Evolutionary conservation across 2,329 filamentous ascomycete genomes (phyloP).

Genomic region (Apiospora sp.): DNA sequence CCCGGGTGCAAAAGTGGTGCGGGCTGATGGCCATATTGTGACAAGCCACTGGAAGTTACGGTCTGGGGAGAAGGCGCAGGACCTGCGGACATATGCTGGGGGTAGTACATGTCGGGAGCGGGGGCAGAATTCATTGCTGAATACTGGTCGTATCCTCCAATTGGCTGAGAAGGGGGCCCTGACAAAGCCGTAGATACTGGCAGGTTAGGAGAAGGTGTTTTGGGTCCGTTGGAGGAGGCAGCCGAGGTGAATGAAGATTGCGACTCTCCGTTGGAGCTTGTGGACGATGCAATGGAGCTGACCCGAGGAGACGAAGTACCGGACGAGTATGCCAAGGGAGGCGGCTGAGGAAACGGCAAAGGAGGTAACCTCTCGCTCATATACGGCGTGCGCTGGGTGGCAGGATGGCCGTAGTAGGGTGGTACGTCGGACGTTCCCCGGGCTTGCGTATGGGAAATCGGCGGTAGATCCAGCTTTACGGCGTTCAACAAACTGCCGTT

Average conservation of each 20-base stretch:
- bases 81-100: constrained; percentile 78
- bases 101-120: constrained; percentile 85
- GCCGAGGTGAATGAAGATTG: constrained; percentile 63
- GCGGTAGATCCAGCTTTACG: constrained; percentile 95
- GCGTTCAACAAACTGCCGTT: constrained; percentile 56
- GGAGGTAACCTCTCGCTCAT: constrained; percentile 77
- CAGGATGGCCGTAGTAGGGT: constrained; percentile 73
- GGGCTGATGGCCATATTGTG: constrained; percentile 82
- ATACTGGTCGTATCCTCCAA: constrained; percentile 53
- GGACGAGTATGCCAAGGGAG: constrained; percentile 74
- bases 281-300: constrained; percentile 73
- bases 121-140: constrained; percentile 79
- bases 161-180: constrained; percentile 48
- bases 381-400: constrained; percentile 71
- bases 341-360: constrained; percentile 73
- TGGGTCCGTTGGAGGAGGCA: constrained; percentile 69
- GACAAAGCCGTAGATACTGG: constrained; percentile 57
- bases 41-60: constrained; percentile 75
- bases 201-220: constrained; percentile 79
- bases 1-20: constrained; percentile 78
- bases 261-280: constrained; percentile 59
- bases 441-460: constrained; percentile 83
- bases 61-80: constrained; percentile 79
- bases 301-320: constrained; percentile 78
- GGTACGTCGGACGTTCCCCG: constrained; percentile 76